Evolutionary conservation across 2,329 filamentous ascomycete species (phyloP).

Genomic region (Aspergillus glaucus): DNA sequence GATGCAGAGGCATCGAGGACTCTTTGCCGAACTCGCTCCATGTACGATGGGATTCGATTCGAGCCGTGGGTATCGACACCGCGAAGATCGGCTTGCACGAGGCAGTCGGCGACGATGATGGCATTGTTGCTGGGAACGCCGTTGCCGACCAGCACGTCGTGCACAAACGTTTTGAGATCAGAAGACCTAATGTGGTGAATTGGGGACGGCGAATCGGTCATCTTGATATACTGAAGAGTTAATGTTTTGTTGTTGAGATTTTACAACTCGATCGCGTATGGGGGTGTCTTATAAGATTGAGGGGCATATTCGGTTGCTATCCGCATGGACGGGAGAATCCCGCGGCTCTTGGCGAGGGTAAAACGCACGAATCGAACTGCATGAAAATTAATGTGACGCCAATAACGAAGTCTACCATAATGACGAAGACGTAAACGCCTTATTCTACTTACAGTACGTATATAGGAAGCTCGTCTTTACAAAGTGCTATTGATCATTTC

Average conservation of each 20-base stretch:
- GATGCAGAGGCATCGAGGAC: slow-evolving; percentile 57
- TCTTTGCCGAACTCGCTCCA: slow-evolving; percentile 63
- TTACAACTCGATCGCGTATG: background rate
- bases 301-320: background rate
- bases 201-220: background rate
- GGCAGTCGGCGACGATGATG: slow-evolving; percentile 57
- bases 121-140: slow-evolving; percentile 56
- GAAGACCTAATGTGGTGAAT: background rate
- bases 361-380: background rate
- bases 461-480: background rate
- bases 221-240: background rate
- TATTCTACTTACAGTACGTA: background rate
- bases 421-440: too few species aligned
- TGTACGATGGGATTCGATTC: slow-evolving; percentile 72
- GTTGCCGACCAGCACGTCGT: slow-evolving; percentile 34
- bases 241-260: background rate
- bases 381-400: background rate
- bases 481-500: too few species aligned
- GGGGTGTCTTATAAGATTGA: background rate
- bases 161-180: slow-evolving; percentile 15
- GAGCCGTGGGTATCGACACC: slow-evolving; percentile 75
- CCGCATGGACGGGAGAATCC: background rate
- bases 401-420: too few species aligned
- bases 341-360: background rate
- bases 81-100: slow-evolving; percentile 68